phyloP scores from a whole-genome alignment of 257 asterid species.

The Catharanthus roseus region DNA sequence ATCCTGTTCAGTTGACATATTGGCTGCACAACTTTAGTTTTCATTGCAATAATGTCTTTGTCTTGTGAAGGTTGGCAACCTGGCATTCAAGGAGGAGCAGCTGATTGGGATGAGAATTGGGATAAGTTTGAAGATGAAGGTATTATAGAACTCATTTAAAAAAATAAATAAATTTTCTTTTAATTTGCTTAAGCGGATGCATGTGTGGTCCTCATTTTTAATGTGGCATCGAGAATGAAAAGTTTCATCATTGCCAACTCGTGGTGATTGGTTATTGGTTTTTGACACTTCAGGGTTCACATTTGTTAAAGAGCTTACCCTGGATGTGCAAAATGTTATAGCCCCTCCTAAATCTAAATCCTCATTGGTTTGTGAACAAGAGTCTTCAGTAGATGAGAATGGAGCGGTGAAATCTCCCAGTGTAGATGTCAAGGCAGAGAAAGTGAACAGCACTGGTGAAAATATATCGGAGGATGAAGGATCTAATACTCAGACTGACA shows the following conservation, averaged over 20 bases:
- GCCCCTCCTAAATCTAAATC: conserved; percentile 79
- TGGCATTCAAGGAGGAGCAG: conserved; percentile 84
- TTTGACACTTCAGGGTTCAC: conserved; percentile 53
- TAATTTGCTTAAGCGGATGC: conserved; percentile 1
- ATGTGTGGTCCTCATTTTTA: conserved; percentile 1
- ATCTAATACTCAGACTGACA: conserved; percentile 29
- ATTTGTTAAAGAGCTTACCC: conserved; percentile 79
- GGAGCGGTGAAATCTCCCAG: conserved; percentile 33
- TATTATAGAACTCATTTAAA: conserved; percentile 21
- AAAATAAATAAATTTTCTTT: background rate
- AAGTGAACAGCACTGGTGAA: conserved; percentile 34
- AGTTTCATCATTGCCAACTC: background rate
- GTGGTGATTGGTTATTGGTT: conserved; percentile 12
- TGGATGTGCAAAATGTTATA: conserved; percentile 73
- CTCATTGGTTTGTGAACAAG: conserved; percentile 54
- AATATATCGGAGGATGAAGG: conserved; percentile 35
- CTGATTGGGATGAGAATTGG: conserved; percentile 99
- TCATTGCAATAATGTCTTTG: background rate
- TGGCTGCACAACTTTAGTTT: background rate
- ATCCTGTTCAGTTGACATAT: background rate
- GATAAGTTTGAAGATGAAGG: conserved; percentile 96
- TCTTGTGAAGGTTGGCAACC: conserved; percentile 82
- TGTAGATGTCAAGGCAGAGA: conserved; percentile 47
- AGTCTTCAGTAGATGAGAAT: conserved; percentile 32
- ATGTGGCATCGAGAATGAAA: background rate